A percentile compares a stretch with the other conserved stretches of the same genome.
Conservation (phyloP, 768 basidiomycete species). For the Suillus cothurnatus region DNA sequence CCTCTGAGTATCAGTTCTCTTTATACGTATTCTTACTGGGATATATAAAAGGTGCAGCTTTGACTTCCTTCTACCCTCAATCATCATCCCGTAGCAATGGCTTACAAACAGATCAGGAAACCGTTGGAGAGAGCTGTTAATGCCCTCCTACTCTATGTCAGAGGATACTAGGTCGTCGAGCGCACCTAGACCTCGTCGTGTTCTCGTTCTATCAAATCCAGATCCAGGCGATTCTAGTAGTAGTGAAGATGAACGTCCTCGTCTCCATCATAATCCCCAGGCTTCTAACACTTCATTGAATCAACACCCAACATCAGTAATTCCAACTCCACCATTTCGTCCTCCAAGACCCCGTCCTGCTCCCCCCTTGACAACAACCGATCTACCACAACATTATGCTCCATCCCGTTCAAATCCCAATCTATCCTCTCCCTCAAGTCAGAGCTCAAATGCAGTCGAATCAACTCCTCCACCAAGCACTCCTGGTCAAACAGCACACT, state of each 20-base stretch:
- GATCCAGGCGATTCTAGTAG: conserved; percentile 49
- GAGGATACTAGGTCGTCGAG: conserved; percentile 52
- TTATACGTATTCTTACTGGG: background rate
- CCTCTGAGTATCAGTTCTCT: background rate
- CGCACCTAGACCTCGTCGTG: conserved; percentile 37
- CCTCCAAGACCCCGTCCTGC: conserved; percentile 21
- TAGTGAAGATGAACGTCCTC: conserved; percentile 38
- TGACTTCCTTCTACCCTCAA: background rate
- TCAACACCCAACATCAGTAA: conserved; percentile 28
- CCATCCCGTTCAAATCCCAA: conserved; percentile 53
- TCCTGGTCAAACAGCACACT: conserved; percentile 51
- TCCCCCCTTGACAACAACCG: conserved; percentile 43
- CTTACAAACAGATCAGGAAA: conserved; percentile 25
- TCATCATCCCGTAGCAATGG: background rate
- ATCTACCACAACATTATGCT: conserved; percentile 35
- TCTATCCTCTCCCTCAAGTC: conserved; percentile 70
- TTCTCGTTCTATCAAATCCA: conserved; percentile 65
- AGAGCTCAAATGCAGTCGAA: conserved; percentile 62
- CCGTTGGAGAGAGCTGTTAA: conserved; percentile 29
- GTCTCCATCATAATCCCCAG: conserved; percentile 19
- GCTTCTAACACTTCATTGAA: conserved; percentile 28
- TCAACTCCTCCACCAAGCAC: conserved; percentile 75
- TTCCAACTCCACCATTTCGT: conserved; percentile 23
- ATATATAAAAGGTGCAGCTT: background rate
- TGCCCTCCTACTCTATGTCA: conserved; percentile 50